phyloP scores from a whole-genome alignment of 192 early-diverging fungal genomes.

The Mortierella antarctica region DNA sequence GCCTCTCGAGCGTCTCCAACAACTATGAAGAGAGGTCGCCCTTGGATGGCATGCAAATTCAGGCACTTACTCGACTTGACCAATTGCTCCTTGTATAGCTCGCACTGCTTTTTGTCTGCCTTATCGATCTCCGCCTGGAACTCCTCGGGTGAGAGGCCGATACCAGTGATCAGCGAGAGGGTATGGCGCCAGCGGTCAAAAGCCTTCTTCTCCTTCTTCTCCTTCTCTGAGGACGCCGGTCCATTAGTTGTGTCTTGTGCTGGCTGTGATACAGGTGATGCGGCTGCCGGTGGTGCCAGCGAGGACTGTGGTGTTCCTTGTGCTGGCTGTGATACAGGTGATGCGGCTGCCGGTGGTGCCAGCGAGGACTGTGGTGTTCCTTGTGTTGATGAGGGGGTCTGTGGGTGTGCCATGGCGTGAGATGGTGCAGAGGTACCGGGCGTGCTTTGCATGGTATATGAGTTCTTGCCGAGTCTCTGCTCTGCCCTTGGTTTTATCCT shows the following conservation, averaged over 20 bases:
- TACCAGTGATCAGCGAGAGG: conserved; percentile 67
- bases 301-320: not conserved
- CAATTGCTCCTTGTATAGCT: conserved; percentile 81
- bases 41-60: not conserved
- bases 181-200: conserved; percentile 74
- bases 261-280: not conserved
- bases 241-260: not conserved
- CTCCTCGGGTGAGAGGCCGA: conserved; percentile 67
- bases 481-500: too few relatives aligned
- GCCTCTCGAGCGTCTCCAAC: not conserved
- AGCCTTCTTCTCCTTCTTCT: conserved; percentile 62
- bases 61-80: conserved; percentile 69
- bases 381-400: not conserved
- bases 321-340: not conserved
- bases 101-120: conserved; percentile 72
- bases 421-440: not conserved
- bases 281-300: not conserved
- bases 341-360: not conserved
- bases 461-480: too few relatives aligned
- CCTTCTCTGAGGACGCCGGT: conserved; percentile 7
- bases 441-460: too few relatives aligned
- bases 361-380: not conserved
- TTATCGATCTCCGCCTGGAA: conserved; percentile 61
- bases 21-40: too few relatives aligned
- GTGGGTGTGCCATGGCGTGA: not conserved